Evolutionary conservation across 805 yeast species (phyloP).

Genomic region (Tetrapisispora arboricola): DNA sequence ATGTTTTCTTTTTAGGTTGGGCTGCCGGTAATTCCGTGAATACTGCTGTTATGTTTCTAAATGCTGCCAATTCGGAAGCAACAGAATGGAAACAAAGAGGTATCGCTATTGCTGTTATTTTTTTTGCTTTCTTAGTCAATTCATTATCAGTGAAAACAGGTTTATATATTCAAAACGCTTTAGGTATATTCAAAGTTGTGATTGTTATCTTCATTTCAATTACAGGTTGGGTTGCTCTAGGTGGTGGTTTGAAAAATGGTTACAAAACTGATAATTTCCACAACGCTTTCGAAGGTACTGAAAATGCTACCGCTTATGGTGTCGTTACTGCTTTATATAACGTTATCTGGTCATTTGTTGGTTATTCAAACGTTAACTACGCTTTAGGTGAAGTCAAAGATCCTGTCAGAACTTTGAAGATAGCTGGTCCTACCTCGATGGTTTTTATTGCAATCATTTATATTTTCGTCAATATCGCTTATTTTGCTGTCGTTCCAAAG

Average conservation of each 20-base stretch:
- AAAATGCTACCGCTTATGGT: constrained; percentile 51
- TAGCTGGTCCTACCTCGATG: constrained; percentile 70
- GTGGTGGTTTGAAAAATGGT: constrained; percentile 50
- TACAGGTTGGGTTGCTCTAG: constrained; percentile 78
- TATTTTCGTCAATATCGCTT: constrained; percentile 68
- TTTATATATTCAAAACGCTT: constrained; percentile 48
- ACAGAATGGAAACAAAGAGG: constrained; percentile 72
- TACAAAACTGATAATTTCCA: constrained; percentile 50
- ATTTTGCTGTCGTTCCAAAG: constrained; percentile 71
- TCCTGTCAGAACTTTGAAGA: constrained; percentile 56
- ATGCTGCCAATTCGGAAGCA: constrained; percentile 59
- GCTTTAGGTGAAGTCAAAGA: constrained; percentile 72
- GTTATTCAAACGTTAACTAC: constrained; percentile 75
- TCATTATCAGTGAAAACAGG: constrained; percentile 55
- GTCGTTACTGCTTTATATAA: constrained; percentile 68
- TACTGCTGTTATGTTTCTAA: constrained; percentile 66
- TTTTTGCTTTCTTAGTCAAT: constrained; percentile 59
- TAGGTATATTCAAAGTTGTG: constrained; percentile 67
- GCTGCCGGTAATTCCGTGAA: constrained; percentile 78
- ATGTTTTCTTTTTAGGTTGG: constrained; percentile 71
- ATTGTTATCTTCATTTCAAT: constrained; percentile 59
- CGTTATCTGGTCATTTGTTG: constrained; percentile 77
- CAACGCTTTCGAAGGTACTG: constrained; percentile 46
- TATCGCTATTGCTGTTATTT: constrained; percentile 63
- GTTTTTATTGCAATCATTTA: constrained; percentile 51